Conservation (phyloP, 1,139 yeast species). For the Hyphopichia wangnamkhiaoensis region DNA sequence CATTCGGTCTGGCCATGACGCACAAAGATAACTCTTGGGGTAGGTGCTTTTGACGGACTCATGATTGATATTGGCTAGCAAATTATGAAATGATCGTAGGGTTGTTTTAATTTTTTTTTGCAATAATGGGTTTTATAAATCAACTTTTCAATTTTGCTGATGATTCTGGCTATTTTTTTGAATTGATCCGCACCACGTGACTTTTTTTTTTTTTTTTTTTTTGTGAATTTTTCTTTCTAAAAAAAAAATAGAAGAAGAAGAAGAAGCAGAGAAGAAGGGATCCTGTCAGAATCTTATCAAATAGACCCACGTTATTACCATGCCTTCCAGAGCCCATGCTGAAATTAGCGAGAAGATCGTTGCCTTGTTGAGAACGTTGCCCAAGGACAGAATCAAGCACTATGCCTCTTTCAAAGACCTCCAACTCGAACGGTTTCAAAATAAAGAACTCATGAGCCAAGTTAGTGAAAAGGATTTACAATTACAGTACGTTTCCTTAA, state of each 20-base stretch:
- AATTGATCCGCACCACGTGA: background rate
- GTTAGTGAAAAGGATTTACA: conserved; percentile 51
- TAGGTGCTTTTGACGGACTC: conserved; percentile 26
- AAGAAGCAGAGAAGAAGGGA: background rate
- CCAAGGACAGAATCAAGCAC: conserved; percentile 67
- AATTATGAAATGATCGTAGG: too few species aligned
- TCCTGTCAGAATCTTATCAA: background rate
- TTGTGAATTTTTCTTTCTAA: background rate
- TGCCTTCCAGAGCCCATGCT: conserved; percentile 15
- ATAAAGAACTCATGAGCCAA: conserved; percentile 21
- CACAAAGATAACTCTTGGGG: conserved; percentile 77
- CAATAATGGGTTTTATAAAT: too few species aligned
- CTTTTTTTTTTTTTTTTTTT: background rate
- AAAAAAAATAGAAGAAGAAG: too few species aligned
- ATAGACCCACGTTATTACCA: background rate
- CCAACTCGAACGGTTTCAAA: conserved; percentile 55
- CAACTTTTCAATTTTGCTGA: too few species aligned
- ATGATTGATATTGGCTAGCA: conserved; percentile 6
- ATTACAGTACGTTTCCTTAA: conserved; percentile 60
- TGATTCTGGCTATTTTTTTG: too few species aligned
- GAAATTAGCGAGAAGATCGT: conserved; percentile 40
- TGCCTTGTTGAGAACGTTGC: conserved; percentile 47
- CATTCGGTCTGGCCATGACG: conserved; percentile 95
- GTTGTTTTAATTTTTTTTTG: background rate
- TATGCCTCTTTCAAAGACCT: conserved; percentile 66